Evolutionary conservation across 371 early-diverging fungal species (phyloP), one percentile per base, ranked within the genome.

Genomic region (Chytridium lagenaria): DNA sequence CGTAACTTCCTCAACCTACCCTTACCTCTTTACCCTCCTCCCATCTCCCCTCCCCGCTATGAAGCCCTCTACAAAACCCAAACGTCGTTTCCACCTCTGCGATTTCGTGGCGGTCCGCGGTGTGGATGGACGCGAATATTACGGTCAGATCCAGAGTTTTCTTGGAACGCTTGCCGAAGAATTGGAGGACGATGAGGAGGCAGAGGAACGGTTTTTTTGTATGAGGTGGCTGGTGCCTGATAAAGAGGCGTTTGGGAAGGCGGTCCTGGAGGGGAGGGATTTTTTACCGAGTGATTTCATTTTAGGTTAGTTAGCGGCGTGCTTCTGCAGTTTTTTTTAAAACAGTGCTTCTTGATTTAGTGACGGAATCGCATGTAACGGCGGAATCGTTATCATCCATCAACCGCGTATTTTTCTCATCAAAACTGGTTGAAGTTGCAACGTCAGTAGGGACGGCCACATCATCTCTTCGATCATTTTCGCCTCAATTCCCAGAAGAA

Each of bases 141-240:
- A 66, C 28, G 66, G 66, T 2, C 39, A 40, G 44, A 66, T 66
- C 28, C 39, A 38, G 26, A 40, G 44, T 33, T 66, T 66, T 33
- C 22, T 49, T 26, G 5, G 26, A 57, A 23, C 7, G 23, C 57
- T 57, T 57, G 57, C 57, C 22, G 39, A n/a, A n/a, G 66, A 66
- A n/a, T n/a, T 39, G 44, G 39, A 49, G 44, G 66, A 66, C 16
- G 49, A 66, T 49, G 66, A 38, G 26, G 30, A 22, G n/a, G 16
- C 2, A 15, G 39, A 49, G 36, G 49, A 66, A 1, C 15, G 66
- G 66, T 66, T 19, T 40, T 66, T 66, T 66, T 49, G 39, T 23
- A 66, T 66, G 66, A 37, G 44, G n/a, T 66, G 66, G 66, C 28
- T 66, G 66, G 30, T 38, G 2, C 66, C 66, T 5, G 66, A 66